Base-by-base conservation (phyloP, 805 yeast species). In the Metschnikowia santaceciliae region DNA sequence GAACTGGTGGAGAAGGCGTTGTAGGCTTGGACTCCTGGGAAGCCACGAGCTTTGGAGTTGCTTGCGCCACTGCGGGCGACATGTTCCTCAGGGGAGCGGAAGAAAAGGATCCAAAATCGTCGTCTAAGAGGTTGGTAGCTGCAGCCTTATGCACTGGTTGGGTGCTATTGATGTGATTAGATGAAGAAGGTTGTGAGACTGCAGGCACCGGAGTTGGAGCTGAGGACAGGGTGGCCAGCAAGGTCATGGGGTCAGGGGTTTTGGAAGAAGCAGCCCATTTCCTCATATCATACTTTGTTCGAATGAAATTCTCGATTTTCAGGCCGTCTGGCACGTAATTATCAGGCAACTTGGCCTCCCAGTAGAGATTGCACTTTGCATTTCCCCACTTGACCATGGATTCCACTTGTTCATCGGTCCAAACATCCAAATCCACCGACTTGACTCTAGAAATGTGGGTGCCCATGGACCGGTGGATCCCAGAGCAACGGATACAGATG, bases 361-460 rank as follows among this genome's bases (percentile, higher is more conserved):
- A 94, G 66, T 77, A 87, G 6, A 67, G 55, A 65, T 94, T 94
- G 26, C 95, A 94, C 65, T 78, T 76, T 40, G 71, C 77, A 64
- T 92, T 92, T 1, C 96, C 96, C 95, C 96, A 88, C 59, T 79
- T 73, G 32, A 89, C 83, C 86, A 94, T 83, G 54, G 81, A 81
- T 53, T 78, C 83, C 32, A 90, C 81, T 66, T 94, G 97, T 62
- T 88, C 96, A 60, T 90, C 96, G 5, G 94, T 88, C 99, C 99
- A 92, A 1, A 95, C 86, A 65, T 92, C 98, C 61, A 92, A 76
- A 70, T 94, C 98, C 36, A 92, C 95, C 5, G 96, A 86, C 64
- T 94, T 89, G 46, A 94, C 98, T 63, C 89, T 79, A 30, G 96
- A 85, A 43, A 92, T 90, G 69, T 92, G 99, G 0, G 97, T 91